Base-by-base conservation (phyloP, 345 rosid genomes). In the Melastoma malabathricum region DNA sequence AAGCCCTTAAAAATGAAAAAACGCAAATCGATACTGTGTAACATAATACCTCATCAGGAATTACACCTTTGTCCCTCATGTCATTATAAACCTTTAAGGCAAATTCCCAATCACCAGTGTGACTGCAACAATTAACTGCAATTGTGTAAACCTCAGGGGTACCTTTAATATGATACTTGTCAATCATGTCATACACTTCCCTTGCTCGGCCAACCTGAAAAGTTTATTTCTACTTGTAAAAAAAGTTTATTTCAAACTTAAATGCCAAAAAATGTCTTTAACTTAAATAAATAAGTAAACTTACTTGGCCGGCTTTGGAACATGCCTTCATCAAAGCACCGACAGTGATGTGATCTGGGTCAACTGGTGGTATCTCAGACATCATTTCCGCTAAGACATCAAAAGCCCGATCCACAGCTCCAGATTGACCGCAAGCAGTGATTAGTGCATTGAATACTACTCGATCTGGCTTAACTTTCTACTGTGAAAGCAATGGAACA, bases 381-480 rank as follows among this genome's bases (percentile, higher is more conserved):
- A 56, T 70, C 96, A 90, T 90, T 75, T 90, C 98, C 57, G 98
- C 80, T 67, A 90, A 82, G 54, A 86, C 96, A 66, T 90, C 98
- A 59, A 90, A 90, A 62, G 98, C 98, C 60, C 96, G 94, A 70
- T 86, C 92, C 48, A 86, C 98, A 55, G 96, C 98, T 74, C 96
- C 96, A 27, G 86, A 69, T 67, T 86, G 80, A 62, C 92, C 98
- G 67, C 98, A 90, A 59, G 98, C 98, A 49, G 89, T 78, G 50
- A 90, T 90, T 68, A 90, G 96, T 52, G 96, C 94, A 69, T 90
- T 90, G 75, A 86, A 90, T 51, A 90, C 82, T 72, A 90, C 98
- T 73, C 86, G 89, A 75, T 90, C 98, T 71, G 96, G 96, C 81
- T 86, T 75, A 77, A 90, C 94, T 25, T 86, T 86, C 98, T 90